Evolutionary conservation across 2,329 filamentous ascomycete species (phyloP), one percentile per base, ranked within the genome.

Genomic region (Xylariaceae sp.): DNA sequence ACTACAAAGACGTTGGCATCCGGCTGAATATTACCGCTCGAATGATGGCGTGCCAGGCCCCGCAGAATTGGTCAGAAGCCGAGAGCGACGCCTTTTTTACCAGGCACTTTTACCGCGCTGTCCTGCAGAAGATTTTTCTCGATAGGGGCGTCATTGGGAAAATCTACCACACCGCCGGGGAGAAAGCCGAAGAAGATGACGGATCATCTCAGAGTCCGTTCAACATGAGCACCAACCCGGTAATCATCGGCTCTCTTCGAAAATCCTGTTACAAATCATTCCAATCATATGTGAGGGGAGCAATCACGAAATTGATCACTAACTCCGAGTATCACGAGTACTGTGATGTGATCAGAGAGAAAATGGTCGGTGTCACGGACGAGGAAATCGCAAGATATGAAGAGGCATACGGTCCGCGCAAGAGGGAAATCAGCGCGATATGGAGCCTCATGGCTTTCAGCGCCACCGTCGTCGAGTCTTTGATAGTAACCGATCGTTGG

Each of bases 391-490:
- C 81, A 9, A 73, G 65, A 14, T 99, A 98, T 71, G 88, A 90
- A 67, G 67, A 71, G 9, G 71, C 74, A 42, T 97, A 89, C 73
- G 71, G 72, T 26, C 79, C 80, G 40, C 80, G 88, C 52, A 91
- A 89, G 76, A 89, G 91, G 65, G 89, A 97, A 69, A 76, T 99
- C 40, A 91, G 89, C 68, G 82, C 96, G 7, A 85, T 96, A 56
- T 99, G 95, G 95, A 91, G 86, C 64, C 73, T 99, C 67, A 99
- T 99, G 93, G 93, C 95, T 1, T 97, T 96, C 67, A 96, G 91
- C 71, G 93, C 93, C 2, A 86, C 86, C 19, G 89, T 96, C 3
- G 87, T 96, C 2, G 95, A 99, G 77, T 91, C 91, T 29, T 78
- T 96, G 56, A 93, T 99, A 66, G 91, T 96, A 49, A 85, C 89